Evolutionary conservation across 176 grass and related monocot genomes (phyloP).

Genomic region (Avena sativa): DNA sequence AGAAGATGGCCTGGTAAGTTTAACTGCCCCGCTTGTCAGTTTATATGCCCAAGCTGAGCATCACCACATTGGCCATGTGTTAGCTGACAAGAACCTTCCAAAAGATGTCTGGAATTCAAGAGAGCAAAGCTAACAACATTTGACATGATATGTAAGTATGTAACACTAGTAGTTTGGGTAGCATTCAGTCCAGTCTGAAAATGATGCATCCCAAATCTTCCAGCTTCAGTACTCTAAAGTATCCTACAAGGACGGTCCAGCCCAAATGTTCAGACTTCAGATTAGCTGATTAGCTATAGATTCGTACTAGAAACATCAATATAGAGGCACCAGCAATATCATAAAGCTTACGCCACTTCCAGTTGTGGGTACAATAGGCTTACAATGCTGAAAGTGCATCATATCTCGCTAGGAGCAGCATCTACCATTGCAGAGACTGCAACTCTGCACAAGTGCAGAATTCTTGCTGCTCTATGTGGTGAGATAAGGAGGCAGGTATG

Average conservation of each 20-base stretch:
- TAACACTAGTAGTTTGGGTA: not conserved
- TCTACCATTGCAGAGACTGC: not conserved
- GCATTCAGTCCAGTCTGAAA: not conserved
- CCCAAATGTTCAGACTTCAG: not conserved
- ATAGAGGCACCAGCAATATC: slow-evolving; percentile 3
- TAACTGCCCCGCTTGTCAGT: not conserved
- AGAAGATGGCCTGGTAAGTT: not conserved
- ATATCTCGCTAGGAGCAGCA: slow-evolving; percentile 8
- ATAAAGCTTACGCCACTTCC: not conserved
- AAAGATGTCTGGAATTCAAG: slow-evolving; percentile 19
- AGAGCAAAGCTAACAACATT: not conserved
- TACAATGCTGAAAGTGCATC: not conserved
- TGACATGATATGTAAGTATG: not conserved
- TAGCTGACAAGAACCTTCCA: not conserved
- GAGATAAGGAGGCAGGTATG: slow-evolving; percentile 62
- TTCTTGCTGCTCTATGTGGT: slow-evolving; percentile 59
- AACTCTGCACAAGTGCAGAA: not conserved
- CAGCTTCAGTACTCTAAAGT: not conserved
- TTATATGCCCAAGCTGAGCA: not conserved
- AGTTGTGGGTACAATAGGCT: not conserved
- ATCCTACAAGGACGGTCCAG: not conserved
- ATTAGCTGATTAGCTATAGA: not conserved
- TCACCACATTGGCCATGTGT: not conserved
- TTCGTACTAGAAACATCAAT: slow-evolving; percentile 14
- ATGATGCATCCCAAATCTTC: not conserved